Conservation (phyloP, 2,329 filamentous ascomycete genomes). For the Cyphellophora attinorum region DNA sequence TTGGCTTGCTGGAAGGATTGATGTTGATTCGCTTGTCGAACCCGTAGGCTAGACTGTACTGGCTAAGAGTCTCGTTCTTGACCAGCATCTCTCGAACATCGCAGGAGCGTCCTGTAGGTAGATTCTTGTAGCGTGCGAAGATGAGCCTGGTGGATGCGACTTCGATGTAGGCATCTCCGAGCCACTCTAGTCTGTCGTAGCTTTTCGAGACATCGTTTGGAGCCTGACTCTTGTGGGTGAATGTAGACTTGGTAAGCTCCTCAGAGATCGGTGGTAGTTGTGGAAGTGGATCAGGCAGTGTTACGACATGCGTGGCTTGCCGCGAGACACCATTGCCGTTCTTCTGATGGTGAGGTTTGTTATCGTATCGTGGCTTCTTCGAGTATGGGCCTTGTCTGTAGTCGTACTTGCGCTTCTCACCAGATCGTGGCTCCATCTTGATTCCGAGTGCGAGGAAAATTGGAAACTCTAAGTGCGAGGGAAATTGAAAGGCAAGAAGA, state of each 20-base stretch:
- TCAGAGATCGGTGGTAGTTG: conserved; percentile 12
- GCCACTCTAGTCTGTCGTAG: conserved; percentile 81
- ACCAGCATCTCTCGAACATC: conserved; percentile 71
- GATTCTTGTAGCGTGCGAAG: conserved; percentile 48
- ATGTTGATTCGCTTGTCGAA: conserved; percentile 53
- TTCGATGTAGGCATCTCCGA: conserved; percentile 81
- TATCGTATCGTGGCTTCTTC: too few relatives aligned
- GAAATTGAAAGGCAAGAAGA: too few relatives aligned
- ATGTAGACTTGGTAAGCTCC: conserved; percentile 10
- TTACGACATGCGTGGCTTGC: conserved; percentile 4
- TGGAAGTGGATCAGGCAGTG: conserved; percentile 9
- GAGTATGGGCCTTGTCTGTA: too few relatives aligned
- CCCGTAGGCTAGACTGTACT: conserved; percentile 60
- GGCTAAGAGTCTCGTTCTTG: conserved; percentile 67
- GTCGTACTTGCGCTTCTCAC: too few relatives aligned
- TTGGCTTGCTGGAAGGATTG: conserved; percentile 4
- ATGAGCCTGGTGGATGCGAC: conserved; percentile 67
- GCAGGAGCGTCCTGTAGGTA: conserved; percentile 59
- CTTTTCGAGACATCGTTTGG: conserved; percentile 44
- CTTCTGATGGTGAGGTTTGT: not conserved
- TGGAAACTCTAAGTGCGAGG: too few relatives aligned
- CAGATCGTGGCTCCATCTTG: too few relatives aligned
- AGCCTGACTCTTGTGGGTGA: conserved; percentile 24
- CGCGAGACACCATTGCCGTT: conserved; percentile 1
- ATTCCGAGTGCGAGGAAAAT: too few relatives aligned